phyloP scores from a whole-genome alignment of 2,329 filamentous ascomycete species.

The Lecanicillium sp. region DNA sequence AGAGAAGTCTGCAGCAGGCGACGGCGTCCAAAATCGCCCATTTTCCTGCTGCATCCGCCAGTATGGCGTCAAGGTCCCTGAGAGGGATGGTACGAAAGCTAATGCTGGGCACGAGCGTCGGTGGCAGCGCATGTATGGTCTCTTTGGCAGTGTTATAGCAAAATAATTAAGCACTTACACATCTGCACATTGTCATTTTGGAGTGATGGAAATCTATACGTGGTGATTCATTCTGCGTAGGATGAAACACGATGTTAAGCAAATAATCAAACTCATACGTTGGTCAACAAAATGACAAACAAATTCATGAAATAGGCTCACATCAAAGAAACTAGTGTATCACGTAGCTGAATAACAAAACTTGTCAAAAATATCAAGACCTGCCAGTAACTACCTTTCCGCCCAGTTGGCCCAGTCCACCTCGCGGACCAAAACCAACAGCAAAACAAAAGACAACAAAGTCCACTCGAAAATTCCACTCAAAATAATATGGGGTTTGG shows the following conservation, averaged over 20 bases:
- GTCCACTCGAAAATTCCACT: too few relatives aligned
- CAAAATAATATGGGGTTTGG: background rate
- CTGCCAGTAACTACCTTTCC: background rate
- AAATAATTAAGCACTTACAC: too few relatives aligned
- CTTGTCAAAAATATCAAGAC: background rate
- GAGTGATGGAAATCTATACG: too few relatives aligned
- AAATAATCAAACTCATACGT: too few relatives aligned
- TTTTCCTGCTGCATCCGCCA: constrained; percentile 66
- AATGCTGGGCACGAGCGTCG: constrained; percentile 35
- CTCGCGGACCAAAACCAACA: too few relatives aligned
- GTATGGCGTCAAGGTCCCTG: constrained; percentile 49
- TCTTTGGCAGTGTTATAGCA: constrained; percentile 51
- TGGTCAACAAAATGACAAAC: too few relatives aligned
- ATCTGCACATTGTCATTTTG: too few relatives aligned
- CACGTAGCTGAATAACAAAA: too few relatives aligned
- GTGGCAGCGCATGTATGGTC: constrained; percentile 55
- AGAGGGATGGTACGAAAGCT: constrained; percentile 31
- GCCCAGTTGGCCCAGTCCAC: constrained; percentile 7
- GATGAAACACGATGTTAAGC: too few relatives aligned
- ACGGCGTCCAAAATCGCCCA: constrained; percentile 40
- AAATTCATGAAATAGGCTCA: too few relatives aligned
- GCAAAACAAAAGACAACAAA: constrained; percentile 10
- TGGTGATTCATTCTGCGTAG: too few relatives aligned
- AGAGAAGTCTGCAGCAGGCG: background rate
- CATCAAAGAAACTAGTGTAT: too few relatives aligned